A percentile compares a stretch with the other conserved stretches of the same genome.
Conservation (phyloP, 805 yeast genomes). For the Saccharomycopsis lassenensis region DNA sequence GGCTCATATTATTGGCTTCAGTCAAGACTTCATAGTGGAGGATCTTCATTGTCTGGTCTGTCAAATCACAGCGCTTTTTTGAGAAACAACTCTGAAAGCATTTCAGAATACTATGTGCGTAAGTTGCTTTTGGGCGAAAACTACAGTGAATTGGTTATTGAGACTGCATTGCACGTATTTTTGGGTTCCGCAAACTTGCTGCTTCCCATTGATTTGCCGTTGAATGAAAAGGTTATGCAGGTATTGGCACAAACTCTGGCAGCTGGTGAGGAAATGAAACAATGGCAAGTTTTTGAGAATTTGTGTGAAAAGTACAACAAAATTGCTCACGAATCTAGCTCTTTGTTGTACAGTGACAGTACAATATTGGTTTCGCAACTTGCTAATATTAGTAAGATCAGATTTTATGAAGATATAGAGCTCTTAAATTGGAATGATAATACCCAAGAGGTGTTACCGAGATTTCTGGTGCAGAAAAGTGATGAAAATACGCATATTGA, state of each 20-base stretch:
- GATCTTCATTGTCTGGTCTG: background rate
- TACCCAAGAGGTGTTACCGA: too few species aligned
- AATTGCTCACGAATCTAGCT: constrained; percentile 29
- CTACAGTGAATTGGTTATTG: constrained; percentile 38
- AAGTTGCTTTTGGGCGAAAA: constrained; percentile 39
- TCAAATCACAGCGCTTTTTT: too few species aligned
- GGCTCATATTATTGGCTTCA: constrained; percentile 20
- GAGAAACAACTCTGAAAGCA: constrained; percentile 22
- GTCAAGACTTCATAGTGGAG: constrained; percentile 16
- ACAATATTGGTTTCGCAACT: too few species aligned
- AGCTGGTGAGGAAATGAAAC: constrained; percentile 32
- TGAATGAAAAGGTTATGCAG: constrained; percentile 27
- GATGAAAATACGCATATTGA: too few species aligned
- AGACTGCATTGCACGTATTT: constrained; percentile 43
- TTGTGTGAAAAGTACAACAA: constrained; percentile 63
- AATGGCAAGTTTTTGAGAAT: constrained; percentile 61
- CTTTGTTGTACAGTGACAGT: too few species aligned
- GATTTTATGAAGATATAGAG: too few species aligned
- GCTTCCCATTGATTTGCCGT: constrained; percentile 21
- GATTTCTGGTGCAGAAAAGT: too few species aligned
- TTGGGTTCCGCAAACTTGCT: too few species aligned
- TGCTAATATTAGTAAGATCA: too few species aligned
- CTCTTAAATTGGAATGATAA: too few species aligned
- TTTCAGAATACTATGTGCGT: constrained; percentile 31
- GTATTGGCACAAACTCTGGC: constrained; percentile 20